phyloP scores from a whole-genome alignment of 2,329 filamentous ascomycete species.

The Arthrobotrys sinensis region DNA sequence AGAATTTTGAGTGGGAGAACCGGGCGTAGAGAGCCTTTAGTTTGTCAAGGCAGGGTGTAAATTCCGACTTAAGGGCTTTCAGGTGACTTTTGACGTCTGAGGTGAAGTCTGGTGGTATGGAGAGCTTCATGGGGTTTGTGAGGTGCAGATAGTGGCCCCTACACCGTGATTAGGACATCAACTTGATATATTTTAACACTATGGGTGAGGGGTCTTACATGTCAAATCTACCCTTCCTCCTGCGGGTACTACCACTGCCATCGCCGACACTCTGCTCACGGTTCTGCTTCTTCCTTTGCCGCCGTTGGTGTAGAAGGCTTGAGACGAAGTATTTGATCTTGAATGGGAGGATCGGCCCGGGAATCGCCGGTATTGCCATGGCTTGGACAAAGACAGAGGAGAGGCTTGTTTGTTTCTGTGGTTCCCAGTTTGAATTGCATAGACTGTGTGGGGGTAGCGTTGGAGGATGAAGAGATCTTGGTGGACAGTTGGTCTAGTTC shows the following conservation, averaged over 20 bases:
- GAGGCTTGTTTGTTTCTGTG: too few species aligned
- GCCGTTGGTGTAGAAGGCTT: not conserved
- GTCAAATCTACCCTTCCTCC: constrained; percentile 6
- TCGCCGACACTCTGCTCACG: not conserved
- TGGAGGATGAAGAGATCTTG: too few species aligned
- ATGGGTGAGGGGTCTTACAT: not conserved
- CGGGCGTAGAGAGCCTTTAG: not conserved
- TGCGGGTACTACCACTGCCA: not conserved
- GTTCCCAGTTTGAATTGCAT: too few species aligned
- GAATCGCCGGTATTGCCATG: constrained; percentile 6
- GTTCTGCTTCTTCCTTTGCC: not conserved
- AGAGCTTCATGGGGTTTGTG: not conserved
- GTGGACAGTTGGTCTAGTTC: too few species aligned
- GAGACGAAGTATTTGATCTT: not conserved
- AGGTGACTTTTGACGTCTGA: not conserved
- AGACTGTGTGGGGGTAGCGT: too few species aligned
- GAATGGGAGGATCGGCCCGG: not conserved
- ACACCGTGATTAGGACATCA: not conserved
- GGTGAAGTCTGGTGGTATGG: not conserved
- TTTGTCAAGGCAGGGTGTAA: not conserved
- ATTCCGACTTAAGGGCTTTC: not conserved
- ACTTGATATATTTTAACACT: not conserved
- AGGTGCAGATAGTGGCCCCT: constrained; percentile 41
- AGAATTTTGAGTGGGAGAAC: not conserved
- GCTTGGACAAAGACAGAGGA: not conserved